These are phyloP conservation scores for Lichtheimia ornata DNA, from an alignment of 371 early-diverging fungal genomes.

Conservation along the genomic window DNA sequence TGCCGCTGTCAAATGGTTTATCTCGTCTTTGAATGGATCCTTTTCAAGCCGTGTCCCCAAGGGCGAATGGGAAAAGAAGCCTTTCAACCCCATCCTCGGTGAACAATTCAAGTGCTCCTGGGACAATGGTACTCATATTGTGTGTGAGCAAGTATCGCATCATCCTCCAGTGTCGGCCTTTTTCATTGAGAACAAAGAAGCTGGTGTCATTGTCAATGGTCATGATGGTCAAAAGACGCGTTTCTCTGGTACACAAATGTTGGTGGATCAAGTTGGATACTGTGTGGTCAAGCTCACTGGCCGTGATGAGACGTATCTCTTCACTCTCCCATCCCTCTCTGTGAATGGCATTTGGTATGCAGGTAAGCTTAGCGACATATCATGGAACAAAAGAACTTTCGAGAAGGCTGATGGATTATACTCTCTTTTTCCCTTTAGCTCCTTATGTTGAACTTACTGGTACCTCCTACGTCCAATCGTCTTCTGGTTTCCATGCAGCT, in stretches of 20 bases:
- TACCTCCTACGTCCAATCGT: conserved; percentile 67
- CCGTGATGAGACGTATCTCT: conserved; percentile 65
- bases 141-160: conserved; percentile 78
- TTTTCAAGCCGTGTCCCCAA: conserved; percentile 71
- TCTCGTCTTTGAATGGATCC: conserved; percentile 76
- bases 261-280: conserved; percentile 79
- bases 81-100: conserved; percentile 86
- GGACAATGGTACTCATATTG: conserved; percentile 67
- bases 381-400: not conserved
- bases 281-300: conserved; percentile 60
- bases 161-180: conserved; percentile 80
- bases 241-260: conserved; percentile 75
- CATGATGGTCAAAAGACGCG: conserved; percentile 84
- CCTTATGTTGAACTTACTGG: conserved; percentile 82
- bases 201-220: conserved; percentile 70
- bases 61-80: conserved; percentile 82
- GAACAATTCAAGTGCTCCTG: conserved; percentile 77
- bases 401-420: not conserved
- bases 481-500: conserved; percentile 61
- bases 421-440: conserved; percentile 18
- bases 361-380: conserved; percentile 52
- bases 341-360: conserved; percentile 83
- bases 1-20: conserved; percentile 76
- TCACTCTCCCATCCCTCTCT: conserved; percentile 76
- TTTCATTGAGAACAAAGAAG: conserved; percentile 70